These are phyloP conservation scores for Flaveria trinervia DNA, from an alignment of 129 eudicot species.

Conservation along the genomic window DNA sequence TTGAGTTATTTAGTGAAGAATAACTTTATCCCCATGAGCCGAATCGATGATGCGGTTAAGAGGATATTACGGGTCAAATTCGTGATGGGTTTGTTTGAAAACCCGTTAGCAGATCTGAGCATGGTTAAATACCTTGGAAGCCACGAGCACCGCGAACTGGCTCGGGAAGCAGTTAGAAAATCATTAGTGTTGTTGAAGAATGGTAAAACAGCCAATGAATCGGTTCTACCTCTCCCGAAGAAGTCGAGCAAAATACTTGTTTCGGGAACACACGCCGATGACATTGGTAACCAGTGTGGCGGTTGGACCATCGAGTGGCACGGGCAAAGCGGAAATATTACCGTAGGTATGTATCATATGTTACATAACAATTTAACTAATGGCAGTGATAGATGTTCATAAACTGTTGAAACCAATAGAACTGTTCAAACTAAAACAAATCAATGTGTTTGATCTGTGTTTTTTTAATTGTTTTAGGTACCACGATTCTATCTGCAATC, in stretches of 20 bases:
- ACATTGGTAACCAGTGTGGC: slow-evolving; percentile 84
- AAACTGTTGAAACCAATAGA: too few species aligned
- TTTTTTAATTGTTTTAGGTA: slow-evolving; percentile 43
- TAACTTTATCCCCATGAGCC: slow-evolving; percentile 62
- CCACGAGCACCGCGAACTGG: slow-evolving; percentile 68
- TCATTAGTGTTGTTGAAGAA: slow-evolving; percentile 85
- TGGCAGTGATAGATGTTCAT: too few species aligned
- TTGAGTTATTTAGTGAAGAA: slow-evolving; percentile 50
- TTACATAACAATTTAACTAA: background rate
- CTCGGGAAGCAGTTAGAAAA: slow-evolving; percentile 90
- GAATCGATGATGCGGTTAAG: slow-evolving; percentile 75
- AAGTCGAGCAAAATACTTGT: slow-evolving; percentile 65
- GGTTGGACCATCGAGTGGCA: slow-evolving; percentile 97
- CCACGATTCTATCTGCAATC: slow-evolving; percentile 69
- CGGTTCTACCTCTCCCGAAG: slow-evolving; percentile 74
- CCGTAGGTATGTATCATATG: slow-evolving; percentile 44
- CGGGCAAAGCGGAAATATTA: slow-evolving; percentile 68
- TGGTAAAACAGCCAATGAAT: slow-evolving; percentile 46
- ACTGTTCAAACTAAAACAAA: too few species aligned
- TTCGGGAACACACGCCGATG: slow-evolving; percentile 69
- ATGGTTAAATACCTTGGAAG: slow-evolving; percentile 57
- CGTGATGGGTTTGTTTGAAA: slow-evolving; percentile 75
- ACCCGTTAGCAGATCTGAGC: slow-evolving; percentile 70
- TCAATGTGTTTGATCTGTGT: background rate
- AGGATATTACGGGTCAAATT: slow-evolving; percentile 83